A percentile compares a stretch with the other conserved stretches of the same genome.
phyloP scores from a whole-genome alignment of 768 basidiomycete species.

The Trametes cinnabarina region DNA sequence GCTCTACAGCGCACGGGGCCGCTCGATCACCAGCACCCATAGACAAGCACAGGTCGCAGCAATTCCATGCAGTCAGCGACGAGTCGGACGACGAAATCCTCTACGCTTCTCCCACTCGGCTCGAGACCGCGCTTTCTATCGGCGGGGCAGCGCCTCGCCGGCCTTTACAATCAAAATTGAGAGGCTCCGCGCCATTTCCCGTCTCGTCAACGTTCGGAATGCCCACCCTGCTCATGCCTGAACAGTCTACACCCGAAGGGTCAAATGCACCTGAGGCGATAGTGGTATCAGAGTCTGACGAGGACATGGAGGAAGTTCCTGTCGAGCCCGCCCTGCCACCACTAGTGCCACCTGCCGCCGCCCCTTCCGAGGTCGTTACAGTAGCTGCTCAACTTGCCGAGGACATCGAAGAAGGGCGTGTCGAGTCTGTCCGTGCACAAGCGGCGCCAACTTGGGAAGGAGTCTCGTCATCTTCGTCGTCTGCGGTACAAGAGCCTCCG shows the following conservation, averaged over 20 bases:
- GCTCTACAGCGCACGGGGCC: not conserved
- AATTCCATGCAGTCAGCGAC: conserved; percentile 6
- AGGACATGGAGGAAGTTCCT: conserved; percentile 37
- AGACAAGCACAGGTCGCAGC: conserved; percentile 3
- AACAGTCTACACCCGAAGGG: not conserved
- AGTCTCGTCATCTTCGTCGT: too few relatives aligned
- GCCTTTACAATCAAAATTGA: conserved; percentile 12
- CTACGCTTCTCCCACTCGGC: conserved; percentile 49
- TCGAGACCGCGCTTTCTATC: conserved; percentile 68
- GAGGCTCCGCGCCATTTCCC: conserved; percentile 1
- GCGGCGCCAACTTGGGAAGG: too few relatives aligned
- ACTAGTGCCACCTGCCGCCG: not conserved
- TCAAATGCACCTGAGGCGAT: not conserved
- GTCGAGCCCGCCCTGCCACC: conserved; percentile 1
- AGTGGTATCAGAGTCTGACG: conserved; percentile 29
- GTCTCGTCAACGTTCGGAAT: conserved; percentile 36
- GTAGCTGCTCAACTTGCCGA: conserved; percentile 29
- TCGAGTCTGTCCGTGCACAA: too few relatives aligned
- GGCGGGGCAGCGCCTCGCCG: conserved; percentile 52
- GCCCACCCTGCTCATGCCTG: conserved; percentile 32
- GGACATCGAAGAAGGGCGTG: conserved; percentile 42
- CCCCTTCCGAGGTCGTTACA: not conserved
- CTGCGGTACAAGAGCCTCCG: too few relatives aligned
- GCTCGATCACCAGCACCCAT: not conserved
- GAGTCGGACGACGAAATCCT: conserved; percentile 44